Percentiles rank a stretch among this genome's conserved stretches.
Conservation (phyloP, 352 stramenopile genomes). For the Nothophytophthora sp. region DNA sequence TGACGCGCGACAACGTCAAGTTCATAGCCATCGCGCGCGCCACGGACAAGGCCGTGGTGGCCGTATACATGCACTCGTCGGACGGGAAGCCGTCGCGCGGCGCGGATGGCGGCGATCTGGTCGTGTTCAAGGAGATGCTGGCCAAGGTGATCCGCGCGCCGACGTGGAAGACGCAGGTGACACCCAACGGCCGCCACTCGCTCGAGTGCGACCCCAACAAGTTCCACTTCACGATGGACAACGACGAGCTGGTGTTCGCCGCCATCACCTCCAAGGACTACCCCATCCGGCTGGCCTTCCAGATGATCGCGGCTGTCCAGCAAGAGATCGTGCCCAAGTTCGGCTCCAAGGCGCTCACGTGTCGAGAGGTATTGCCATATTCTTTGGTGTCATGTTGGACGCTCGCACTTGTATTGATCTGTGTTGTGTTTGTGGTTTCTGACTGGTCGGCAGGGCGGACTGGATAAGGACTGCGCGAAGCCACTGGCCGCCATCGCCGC, state of each 20-base stretch:
- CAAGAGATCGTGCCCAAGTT: conserved; percentile 79
- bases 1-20: conserved; percentile 85
- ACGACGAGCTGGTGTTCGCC: conserved; percentile 84
- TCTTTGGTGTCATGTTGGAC: neutral
- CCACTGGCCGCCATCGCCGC: conserved; percentile 54
- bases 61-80: conserved; percentile 73
- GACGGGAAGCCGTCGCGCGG: conserved; percentile 30
- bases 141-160: conserved; percentile 79
- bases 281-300: conserved; percentile 79
- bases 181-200: conserved; percentile 83
- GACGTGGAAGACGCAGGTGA: conserved; percentile 87
- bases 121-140: conserved; percentile 79
- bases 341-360: conserved; percentile 72
- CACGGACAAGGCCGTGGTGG: conserved; percentile 80
- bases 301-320: conserved; percentile 79
- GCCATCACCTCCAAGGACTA: conserved; percentile 83
- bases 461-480: conserved; percentile 82
- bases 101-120: conserved; percentile 57
- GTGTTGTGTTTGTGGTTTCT: neutral
- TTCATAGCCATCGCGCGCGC: conserved; percentile 81
- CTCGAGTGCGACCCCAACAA: conserved; percentile 89
- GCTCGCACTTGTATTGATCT: too few relatives aligned
- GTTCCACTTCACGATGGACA: conserved; percentile 91
- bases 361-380: conserved; percentile 67
- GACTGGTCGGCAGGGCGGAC: conserved; percentile 47